Evolutionary conservation across 2,329 filamentous ascomycete species (phyloP), one percentile per base, ranked within the genome.

Genomic region (Samsoniella hepiali): DNA sequence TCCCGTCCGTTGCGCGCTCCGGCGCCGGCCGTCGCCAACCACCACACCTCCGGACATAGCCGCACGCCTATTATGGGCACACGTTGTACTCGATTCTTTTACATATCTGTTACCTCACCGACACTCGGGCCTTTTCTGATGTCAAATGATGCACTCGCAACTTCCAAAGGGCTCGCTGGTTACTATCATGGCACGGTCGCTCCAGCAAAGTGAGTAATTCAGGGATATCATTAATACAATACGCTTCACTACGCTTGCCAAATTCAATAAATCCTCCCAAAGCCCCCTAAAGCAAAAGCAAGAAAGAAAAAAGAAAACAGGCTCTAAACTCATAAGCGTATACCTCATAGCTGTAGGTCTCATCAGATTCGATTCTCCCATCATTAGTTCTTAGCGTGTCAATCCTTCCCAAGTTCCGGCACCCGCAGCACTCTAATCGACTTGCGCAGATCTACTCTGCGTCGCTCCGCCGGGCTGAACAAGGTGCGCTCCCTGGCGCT

Each of bases 381-480:
- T 38, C 17, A 17, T 38, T 36, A 42, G 6, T 42, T 42, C 34
- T 31, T 54, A 3, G 8, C 50, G 32, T 2, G 17, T n/a, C 8
- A 5, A 5, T 36, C 50, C 31, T 7, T 36, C 49, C 4, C 27
- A 13, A 36, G 38, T 22, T 47, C 63, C 42, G 65, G 66, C 56
- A 73, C 72, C n/a, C 70, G 70, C 38, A 78, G 66, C 62, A 76
- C 70, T 58, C 71, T 72, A 58, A 79, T 78, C 29, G 72, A 73
- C 47, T 71, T 73, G 67, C 74, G 74, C 54, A 80, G 65, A 31
- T 73, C 71, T 40, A 73, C 72, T 29, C 75, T 69, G 64, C 74
- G 69, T 65, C 70, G 72, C 58, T 79, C 76, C 17, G 70, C 69
- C 47, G 69, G 71, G 4, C 66, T 56, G 9, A 54, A 56, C 54